phyloP scores from a whole-genome alignment of 2,329 filamentous ascomycete genomes.

The Trichoderma oligosporum region DNA sequence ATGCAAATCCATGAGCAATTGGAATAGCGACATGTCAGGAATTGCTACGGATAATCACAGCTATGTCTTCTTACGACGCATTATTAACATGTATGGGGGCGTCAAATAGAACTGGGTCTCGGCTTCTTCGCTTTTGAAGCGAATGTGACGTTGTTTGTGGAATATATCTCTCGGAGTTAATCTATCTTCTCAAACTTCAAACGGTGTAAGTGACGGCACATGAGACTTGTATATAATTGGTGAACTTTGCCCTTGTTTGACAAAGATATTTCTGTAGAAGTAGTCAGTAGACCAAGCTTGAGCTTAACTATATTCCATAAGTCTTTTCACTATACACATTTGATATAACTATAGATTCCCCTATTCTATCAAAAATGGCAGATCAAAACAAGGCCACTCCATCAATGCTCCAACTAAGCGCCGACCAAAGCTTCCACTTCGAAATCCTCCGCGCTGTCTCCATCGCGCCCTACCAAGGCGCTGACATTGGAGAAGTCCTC shows the following conservation, averaged over 20 bases:
- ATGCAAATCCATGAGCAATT: background rate
- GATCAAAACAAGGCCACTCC: background rate
- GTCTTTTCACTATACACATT: too few relatives aligned
- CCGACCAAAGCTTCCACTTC: conserved; percentile 26
- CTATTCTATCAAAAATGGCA: too few relatives aligned
- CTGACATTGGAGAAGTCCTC: conserved; percentile 33
- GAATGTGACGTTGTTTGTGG: background rate
- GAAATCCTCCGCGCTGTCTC: conserved; percentile 27
- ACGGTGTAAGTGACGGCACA: background rate
- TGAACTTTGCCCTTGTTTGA: background rate
- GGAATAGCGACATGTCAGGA: too few relatives aligned
- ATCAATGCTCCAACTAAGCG: conserved; percentile 23
- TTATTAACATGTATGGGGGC: background rate
- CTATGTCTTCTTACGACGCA: too few relatives aligned
- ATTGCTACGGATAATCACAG: too few relatives aligned
- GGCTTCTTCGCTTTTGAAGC: background rate
- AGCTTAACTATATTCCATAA: background rate
- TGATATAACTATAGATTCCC: too few relatives aligned
- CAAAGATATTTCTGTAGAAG: background rate
- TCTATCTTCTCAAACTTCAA: background rate
- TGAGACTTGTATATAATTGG: background rate
- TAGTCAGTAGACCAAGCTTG: background rate
- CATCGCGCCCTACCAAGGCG: conserved; percentile 25
- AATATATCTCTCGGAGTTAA: background rate
- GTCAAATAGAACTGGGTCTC: background rate